These are phyloP conservation scores for Auricularia cornea DNA, from an alignment of 768 basidiomycete species.

Conservation along the genomic window DNA sequence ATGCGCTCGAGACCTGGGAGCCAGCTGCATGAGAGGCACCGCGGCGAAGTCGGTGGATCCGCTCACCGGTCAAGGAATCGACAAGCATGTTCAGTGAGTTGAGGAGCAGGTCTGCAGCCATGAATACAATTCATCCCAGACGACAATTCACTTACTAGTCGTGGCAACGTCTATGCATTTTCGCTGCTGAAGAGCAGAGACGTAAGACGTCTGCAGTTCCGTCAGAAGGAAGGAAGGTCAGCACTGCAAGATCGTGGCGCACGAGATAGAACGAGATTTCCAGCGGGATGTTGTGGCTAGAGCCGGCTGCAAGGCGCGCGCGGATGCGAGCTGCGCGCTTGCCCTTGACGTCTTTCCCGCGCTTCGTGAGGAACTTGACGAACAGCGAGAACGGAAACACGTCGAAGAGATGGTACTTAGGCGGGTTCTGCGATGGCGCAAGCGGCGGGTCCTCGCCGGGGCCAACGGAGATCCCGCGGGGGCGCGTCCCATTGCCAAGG, in stretches of 20 bases:
- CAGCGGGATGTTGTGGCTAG: slow-evolving; percentile 55
- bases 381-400: slow-evolving; percentile 63
- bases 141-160: slow-evolving; percentile 33
- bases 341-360: slow-evolving; percentile 47
- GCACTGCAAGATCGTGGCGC: no score
- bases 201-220: slow-evolving; percentile 67
- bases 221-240: no score
- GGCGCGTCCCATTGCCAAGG: no score
- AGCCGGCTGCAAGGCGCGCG: slow-evolving; percentile 38
- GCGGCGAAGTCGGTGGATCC: no score
- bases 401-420: slow-evolving; percentile 52
- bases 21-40: background rate
- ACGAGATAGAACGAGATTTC: slow-evolving; percentile 65
- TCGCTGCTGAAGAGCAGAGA: slow-evolving; percentile 49
- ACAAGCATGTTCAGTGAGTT: slow-evolving; percentile 30
- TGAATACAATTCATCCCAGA: background rate
- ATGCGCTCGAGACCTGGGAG: slow-evolving; percentile 61
- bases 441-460: slow-evolving; percentile 38
- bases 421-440: slow-evolving; percentile 48
- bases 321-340: slow-evolving; percentile 50
- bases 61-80: background rate
- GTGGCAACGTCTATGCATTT: slow-evolving; percentile 54
- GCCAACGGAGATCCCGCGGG: slow-evolving; percentile 12
- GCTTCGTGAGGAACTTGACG: slow-evolving; percentile 36
- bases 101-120: slow-evolving; percentile 29